phyloP scores from a whole-genome alignment of 352 stramenopile species.

The Phytophthora fragariae region DNA sequence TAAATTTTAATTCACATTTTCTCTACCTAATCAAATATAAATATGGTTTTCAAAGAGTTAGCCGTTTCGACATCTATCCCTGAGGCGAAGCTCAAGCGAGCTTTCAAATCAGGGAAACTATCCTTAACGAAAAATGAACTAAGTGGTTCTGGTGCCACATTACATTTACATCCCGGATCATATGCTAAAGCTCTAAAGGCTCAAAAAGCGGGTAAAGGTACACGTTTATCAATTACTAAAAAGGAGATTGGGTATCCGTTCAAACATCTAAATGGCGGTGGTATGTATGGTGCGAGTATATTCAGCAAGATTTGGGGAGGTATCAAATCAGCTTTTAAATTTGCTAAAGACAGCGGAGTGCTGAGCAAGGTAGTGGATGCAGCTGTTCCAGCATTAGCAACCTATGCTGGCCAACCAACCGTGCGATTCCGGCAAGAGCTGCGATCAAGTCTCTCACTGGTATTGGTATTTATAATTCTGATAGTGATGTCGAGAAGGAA shows the following conservation, averaged over 20 bases:
- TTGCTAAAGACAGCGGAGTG: not conserved
- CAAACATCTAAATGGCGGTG: no score
- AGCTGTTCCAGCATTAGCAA: not conserved
- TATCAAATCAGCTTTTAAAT: slow-evolving; percentile 2
- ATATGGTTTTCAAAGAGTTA: not conserved
- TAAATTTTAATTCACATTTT: no score
- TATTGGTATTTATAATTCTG: no score
- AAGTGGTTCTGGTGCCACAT: not conserved
- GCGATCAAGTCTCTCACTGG: not conserved
- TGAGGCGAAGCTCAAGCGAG: not conserved
- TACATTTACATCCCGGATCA: not conserved
- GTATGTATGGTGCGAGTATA: not conserved
- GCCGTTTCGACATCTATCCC: not conserved
- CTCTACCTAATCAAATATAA: not conserved
- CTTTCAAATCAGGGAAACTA: not conserved
- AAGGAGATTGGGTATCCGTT: not conserved
- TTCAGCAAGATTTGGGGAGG: not conserved
- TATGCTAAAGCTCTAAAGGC: not conserved
- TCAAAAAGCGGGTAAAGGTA: not conserved
- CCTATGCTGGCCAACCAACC: not conserved
- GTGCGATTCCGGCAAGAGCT: not conserved
- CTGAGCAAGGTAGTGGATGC: not conserved
- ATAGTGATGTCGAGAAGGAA: no score
- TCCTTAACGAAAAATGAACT: not conserved
- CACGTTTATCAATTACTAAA: not conserved